Evolutionary conservation across 257 asterid species (phyloP).

Genomic region (Misopates orontium): DNA sequence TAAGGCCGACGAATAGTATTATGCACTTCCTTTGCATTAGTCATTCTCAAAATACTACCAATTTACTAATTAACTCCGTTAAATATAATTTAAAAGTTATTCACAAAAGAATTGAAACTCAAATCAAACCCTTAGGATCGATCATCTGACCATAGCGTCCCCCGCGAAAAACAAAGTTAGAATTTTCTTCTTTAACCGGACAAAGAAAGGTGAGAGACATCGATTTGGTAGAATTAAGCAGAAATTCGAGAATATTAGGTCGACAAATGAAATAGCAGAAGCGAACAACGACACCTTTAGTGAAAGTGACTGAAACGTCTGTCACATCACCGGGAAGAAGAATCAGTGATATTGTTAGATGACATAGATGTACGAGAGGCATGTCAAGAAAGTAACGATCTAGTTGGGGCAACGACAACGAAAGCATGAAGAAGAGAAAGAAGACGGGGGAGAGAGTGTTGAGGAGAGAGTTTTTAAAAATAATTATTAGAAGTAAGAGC

Average conservation of each 20-base stretch:
- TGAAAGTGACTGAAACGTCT: constrained; percentile 43
- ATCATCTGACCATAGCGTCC: constrained; percentile 63
- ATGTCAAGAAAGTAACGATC: constrained; percentile 62
- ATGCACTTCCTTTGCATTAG: no score
- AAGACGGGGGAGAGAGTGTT: no score
- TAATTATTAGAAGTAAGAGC: no score
- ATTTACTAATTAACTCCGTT: no score
- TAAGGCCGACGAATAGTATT: no score
- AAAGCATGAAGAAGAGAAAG: no score
- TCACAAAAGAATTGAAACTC: no score
- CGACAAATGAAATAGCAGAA: constrained; percentile 59
- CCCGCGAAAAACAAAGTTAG: constrained; percentile 38
- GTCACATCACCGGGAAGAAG: constrained; percentile 71
- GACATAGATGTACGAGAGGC: constrained; percentile 56
- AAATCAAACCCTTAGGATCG: no score
- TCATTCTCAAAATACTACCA: no score
- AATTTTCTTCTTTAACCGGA: constrained; percentile 26
- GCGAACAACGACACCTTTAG: constrained; percentile 51
- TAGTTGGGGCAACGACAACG: constrained; percentile 77
- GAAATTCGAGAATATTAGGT: constrained; percentile 70
- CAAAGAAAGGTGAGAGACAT: constrained; percentile 63
- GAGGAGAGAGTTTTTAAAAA: no score
- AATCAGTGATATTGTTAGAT: constrained; percentile 63
- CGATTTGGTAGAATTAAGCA: constrained; percentile 51
- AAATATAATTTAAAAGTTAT: no score